Evolutionary conservation across 192 early-diverging fungal species (phyloP), one percentile per base, ranked within the genome.

Genomic region (Gamsiella multidivaricata): DNA sequence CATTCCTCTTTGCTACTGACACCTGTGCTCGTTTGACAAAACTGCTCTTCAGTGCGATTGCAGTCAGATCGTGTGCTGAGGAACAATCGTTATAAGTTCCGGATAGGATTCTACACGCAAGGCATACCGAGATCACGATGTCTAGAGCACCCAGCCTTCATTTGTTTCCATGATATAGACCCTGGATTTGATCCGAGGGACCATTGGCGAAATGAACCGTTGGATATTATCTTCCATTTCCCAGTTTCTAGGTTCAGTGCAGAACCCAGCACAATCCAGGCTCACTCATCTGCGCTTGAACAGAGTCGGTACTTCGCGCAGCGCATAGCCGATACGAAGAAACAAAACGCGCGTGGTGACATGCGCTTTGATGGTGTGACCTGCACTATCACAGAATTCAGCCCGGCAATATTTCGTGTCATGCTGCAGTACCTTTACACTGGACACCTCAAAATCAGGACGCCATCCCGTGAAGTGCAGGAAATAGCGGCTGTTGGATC

Each of bases 341-440:
- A 54, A 12, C 41, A 61, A 26, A 54, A 43, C 8, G 34, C 20
- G 23, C 60, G 22, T 0, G 6, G 45, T 9, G 31, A n/a, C 1
- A 37, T 31, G 3, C 41, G 52, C 10, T 70, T 59, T 50, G 33
- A 26, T 15, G 52, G 49, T 4, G 26, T 57, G 28, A 49, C 18
- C 14, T 68, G 57, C 26, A 18, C 22, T 6, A 57, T 76, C 18
- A 76, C 53, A 1, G 72, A 66, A 31, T 76, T 76, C 39, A 56
- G 37, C 5, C 58, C 72, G 0, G 17, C 33, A n/a, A 64, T 76
- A 25, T 67, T 76, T 62, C 58, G 72, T 15, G 59, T 28, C 28
- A 61, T 76, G 64, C 53, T 76, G 23, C 57, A 47, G 25, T 67
- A 55, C 53, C 50, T 76, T 18, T 76, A 76, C 53, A 67, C 59